phyloP scores from a whole-genome alignment of 768 basidiomycete species.

The Agaricus blazei region DNA sequence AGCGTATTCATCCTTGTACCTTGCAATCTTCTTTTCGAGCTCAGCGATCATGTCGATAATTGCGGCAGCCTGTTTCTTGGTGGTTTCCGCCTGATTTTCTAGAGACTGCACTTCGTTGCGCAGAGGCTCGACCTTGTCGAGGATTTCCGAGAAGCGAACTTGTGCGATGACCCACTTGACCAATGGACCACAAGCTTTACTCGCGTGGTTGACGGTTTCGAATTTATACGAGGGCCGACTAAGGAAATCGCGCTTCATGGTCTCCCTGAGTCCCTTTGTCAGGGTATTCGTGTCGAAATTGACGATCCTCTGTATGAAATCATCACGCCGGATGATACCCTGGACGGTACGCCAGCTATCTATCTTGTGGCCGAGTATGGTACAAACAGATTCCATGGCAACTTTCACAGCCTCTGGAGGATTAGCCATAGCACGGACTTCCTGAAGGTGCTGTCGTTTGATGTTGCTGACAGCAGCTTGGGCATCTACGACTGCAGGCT shows the following conservation, averaged over 20 bases:
- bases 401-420: slow-evolving; percentile 97
- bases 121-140: slow-evolving; percentile 94
- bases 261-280: slow-evolving; percentile 83
- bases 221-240: slow-evolving; percentile 90
- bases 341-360: slow-evolving; percentile 97
- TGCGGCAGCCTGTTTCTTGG: slow-evolving; percentile 86
- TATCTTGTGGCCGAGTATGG: slow-evolving; percentile 92
- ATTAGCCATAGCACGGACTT: slow-evolving; percentile 97
- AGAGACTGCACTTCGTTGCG: slow-evolving; percentile 93
- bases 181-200: slow-evolving; percentile 94
- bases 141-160: slow-evolving; percentile 93
- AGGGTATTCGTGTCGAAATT: slow-evolving; percentile 90
- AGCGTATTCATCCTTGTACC: slow-evolving; percentile 97
- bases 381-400: slow-evolving; percentile 98
- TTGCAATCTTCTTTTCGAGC: slow-evolving; percentile 86
- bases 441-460: slow-evolving; percentile 91
- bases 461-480: slow-evolving; percentile 96
- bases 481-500: slow-evolving; percentile 94
- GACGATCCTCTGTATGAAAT: slow-evolving; percentile 94
- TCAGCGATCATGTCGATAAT: slow-evolving; percentile 92
- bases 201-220: slow-evolving; percentile 91
- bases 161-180: slow-evolving; percentile 99
- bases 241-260: slow-evolving; percentile 91
- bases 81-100: slow-evolving; percentile 90
- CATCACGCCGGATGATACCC: slow-evolving; percentile 91